Base-by-base conservation (phyloP, 2,329 filamentous ascomycete species). In the Arthrobotrys entomopaga region DNA sequence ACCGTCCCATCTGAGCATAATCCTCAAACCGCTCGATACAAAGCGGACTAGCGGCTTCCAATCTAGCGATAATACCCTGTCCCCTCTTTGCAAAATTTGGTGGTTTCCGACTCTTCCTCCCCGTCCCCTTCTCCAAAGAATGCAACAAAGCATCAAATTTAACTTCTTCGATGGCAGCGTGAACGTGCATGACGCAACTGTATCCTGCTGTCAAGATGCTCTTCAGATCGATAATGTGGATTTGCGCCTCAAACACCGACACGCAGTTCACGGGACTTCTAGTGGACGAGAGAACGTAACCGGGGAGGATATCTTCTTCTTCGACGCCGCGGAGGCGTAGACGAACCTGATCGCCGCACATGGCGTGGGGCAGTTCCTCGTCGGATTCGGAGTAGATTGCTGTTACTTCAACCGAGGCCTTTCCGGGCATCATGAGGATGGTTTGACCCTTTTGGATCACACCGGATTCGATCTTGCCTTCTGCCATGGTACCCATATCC, bases 131-230 rank as follows among this genome's bases (percentile, higher is more conserved):
- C 82, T 99, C 93, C 52, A 98, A 85, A 83, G 94, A 97, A 84
- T 99, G 95, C 77, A 99, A 84, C 60, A 99, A 86, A 2, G 90
- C 87, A 0, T 89, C 87, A 80, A 99, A 96, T 0, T 94, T 97
- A 69, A 99, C 92, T 82, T 99, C 95, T 84, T 99, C 95, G 75
- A 97, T 96, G 20, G 95, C 95, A 3, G 94, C 93, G 83, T 99
- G 95, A 20, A 99, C 92, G 84, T 99, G 95, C 78, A 99, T 85
- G 46, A 99, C 96, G 80, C 95, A 99, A 84, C 97, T 97, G 85
- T 97, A 99, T 60, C 95, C 95, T 19, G 94, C 92, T 7, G 91
- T 91, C 43, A 99, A 86, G 80, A 99, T 99, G 79, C 85, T 93
- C 87, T 96, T 97, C 77, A 99, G 85, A 77, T 99, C 95, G 59